Evolutionary conservation across 139 green algal species (phyloP), one percentile per base, ranked within the genome.

Genomic region (Pseudopediastrum boryanum): DNA sequence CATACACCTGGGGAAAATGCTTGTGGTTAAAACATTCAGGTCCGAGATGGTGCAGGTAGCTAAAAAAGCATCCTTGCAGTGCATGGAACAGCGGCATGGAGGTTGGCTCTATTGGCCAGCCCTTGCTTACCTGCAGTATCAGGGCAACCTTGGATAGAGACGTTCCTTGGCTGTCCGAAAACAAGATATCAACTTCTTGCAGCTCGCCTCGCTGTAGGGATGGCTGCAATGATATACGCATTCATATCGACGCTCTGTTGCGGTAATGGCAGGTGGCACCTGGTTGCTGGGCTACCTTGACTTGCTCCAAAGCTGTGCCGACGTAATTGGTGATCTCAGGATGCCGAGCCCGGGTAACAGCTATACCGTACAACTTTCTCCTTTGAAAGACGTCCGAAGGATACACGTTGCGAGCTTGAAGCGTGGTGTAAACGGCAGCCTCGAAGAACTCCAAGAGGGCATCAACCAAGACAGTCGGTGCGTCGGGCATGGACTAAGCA

Each of bases 131-230:
- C 78, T 90, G 58, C 0, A 86, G 36, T 3, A 78, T 69, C 16
- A 90, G 83, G 0, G 77, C 70, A 33, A 90, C 71, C 19, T 85
- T 82, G 56, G 86, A 65, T 0, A 85, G 4, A 3, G 74, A 64
- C 2, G 36, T 36, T 0, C 76, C 78, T 4, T 64, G 42, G 1
- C 52, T 16, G 27, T 83, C 50, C 8, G 83, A 70, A 35, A 91
- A 85, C 25, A 80, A 61, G 0, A 89, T 63, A 1, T 71, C 68
- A 0, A 96, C 70, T 76, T 95, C 94, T n/a, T 88, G 87, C 12
- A 90, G 63, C 7, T 82, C 85, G 25, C 83, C 82, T 0, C 62
- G 41, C 51, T 89, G 82, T 48, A 92, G 83, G 0, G 71, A 59
- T 6, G 62, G 65, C 79, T 85, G 76, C 54, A 48, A 9, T 19